Evolutionary conservation across 306 rosid genomes (phyloP), one percentile per base, ranked within the genome.

Genomic region (Senna tora): DNA sequence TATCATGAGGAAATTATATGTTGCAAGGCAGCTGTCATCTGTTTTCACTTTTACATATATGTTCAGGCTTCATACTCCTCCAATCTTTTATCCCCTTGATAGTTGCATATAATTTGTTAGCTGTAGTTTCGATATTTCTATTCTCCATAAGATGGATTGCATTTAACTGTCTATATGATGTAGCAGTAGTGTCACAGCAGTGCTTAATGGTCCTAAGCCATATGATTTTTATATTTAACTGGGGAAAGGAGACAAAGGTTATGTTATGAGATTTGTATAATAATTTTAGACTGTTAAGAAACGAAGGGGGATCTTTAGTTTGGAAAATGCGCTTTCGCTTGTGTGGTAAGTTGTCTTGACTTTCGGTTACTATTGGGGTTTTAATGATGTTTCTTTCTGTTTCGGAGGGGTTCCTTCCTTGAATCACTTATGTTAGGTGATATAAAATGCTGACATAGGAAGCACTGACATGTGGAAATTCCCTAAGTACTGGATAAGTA

Each of bases 181-280:
- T 32, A 30, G 16, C 30, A 3, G 28, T 66, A 30, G 45, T 9
- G 10, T 66, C 2, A 50, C 14, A 47, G 43, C 5, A 16, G 25
- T 49, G 16, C 16, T 32, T 38, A 10, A 60, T 9, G 66, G 30
- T 60, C 58, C 60, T n/a, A 30, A 49, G 5, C 9, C 15, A 9
- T n/a, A 47, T 6, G 30, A 49, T 34, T 6, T 47, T 15, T 22
- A 50, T 49, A 21, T 34, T 32, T 75, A 53, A 46, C 55, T 38
- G 20, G 36, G 46, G 25, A 15, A 47, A 16, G 17, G 38, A 50
- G 62, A 52, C 9, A 8, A 66, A 61, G 47, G 19, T 15, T 64
- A 51, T 59, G 2, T n/a, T n/a, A n/a, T 58, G 69, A 51, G 63
- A 68, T 43, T 52, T 17, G 12, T 51, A 25, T 67, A 71, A 60